These are phyloP conservation scores for sunflower (Helianthus annuus) DNA, from an alignment of 129 eudicot genomes.

Conservation along the genomic window HanXRQr2.0-SUNRISE NC_035448.2:131307677-131308176, in stretches of 20 bases:
- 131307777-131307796: too few species aligned
- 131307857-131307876: too few species aligned
- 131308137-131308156: constrained; percentile 49
- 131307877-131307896: too few species aligned
- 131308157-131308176: constrained; percentile 38
- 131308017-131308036: constrained; percentile 36
- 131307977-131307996: constrained; percentile 44
- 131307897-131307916: too few species aligned
- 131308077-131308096: constrained; percentile 72
- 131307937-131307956: constrained; percentile 29
- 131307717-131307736: background rate
- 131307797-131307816: constrained; percentile 6
- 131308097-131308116: constrained; percentile 50
- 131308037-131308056: constrained; percentile 50
- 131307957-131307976: constrained; percentile 39
- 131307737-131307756: background rate
- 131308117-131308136: constrained; percentile 42
- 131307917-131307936: background rate
- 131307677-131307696: constrained; percentile 7
- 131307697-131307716: constrained; percentile 22
- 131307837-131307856: too few species aligned
- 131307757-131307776: background rate
- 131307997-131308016: constrained; percentile 56
- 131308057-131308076: constrained; percentile 79
- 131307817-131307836: constrained; percentile 17